Conservation (phyloP, 2,329 filamentous ascomycete species). For the Metarhizium guizhouense region DNA sequence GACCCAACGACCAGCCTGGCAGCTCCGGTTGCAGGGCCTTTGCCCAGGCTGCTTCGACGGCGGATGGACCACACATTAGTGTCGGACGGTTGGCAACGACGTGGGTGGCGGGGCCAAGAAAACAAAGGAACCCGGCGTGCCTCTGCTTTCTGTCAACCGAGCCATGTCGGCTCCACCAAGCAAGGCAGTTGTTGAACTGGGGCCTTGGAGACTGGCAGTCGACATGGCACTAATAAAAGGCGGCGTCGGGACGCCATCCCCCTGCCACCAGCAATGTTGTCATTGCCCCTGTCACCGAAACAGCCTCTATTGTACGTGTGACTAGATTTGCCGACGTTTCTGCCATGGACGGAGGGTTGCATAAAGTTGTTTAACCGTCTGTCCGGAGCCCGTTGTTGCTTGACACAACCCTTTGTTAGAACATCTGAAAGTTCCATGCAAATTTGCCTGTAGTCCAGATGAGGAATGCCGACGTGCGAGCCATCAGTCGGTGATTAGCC, state of each 20-base stretch:
- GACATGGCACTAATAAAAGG: not conserved
- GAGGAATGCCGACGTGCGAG: not conserved
- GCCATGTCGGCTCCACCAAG: conserved; percentile 2
- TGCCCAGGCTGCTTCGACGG: not conserved
- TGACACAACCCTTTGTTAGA: not conserved
- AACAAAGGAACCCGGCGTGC: conserved; percentile 5
- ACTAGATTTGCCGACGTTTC: not conserved
- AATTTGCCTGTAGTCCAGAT: not conserved
- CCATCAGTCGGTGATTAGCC: not conserved
- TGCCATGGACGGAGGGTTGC: not conserved
- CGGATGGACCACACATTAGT: not conserved
- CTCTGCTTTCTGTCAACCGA: conserved; percentile 1
- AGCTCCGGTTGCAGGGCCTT: not conserved
- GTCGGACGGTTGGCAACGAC: not conserved
- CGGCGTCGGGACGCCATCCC: conserved; percentile 5
- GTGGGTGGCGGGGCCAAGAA: conserved; percentile 2
- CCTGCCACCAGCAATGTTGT: conserved; percentile 2
- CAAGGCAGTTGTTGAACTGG: conserved; percentile 3
- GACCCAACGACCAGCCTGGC: not conserved
- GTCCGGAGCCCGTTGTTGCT: not conserved
- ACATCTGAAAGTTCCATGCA: not conserved
- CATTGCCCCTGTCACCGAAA: conserved; percentile 1
- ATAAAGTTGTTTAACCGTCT: not conserved
- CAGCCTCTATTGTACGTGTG: not conserved
- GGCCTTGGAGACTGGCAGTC: not conserved